Evolutionary conservation across 805 yeast genomes (phyloP), one percentile per base, ranked within the genome.

Genomic region (Cyberlindnera euphorbiae): DNA sequence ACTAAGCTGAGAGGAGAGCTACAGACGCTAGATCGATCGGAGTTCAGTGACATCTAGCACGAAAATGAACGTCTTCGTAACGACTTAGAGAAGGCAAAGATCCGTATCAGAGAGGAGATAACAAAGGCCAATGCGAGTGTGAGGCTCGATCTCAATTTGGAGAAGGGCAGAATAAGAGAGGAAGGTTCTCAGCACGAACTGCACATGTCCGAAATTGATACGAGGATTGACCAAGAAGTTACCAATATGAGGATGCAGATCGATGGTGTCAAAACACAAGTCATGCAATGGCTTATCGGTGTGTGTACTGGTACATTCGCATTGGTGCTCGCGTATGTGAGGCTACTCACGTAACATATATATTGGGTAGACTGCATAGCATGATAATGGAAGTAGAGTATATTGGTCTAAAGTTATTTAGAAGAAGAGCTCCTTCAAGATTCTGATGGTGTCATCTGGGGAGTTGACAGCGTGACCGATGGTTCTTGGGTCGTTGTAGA

Each of bases 231-330:
- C 58, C 95, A 93, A 60, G 98, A 93, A 53, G 82, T 93, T 18
- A 82, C 90, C 26, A 90, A 93, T 56, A 85, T 93, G 77, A 89
- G 85, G 60, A 85, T 89, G 70, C 96, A 90, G 62, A 88, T 93
- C 47, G 96, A 93, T 54, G 79, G 86, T 29, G 96, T 90, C 22
- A 93, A 93, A 64, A 86, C 96, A 2, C 97, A 93, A 59, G 97
- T 93, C 33, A 77, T 88, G 80, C 98, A 93, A 63, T 93, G 98
- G 98, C 72, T 93, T 45, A 87, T 93, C 51, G 97, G 97, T 69
- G 97, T 93, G 14, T 85, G 95, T 56, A 89, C 97, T 2, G 98
- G 97, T 82, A 85, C 97, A 1, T 86, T 90, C 63, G 97, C 97
- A 11, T 70, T 93, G 40, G 83, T 93, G 34, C 64, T 90, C 50